These are phyloP conservation scores for Prototheca cutis DNA, from an alignment of 163 green algal genomes.

Conservation along the genomic window DNA sequence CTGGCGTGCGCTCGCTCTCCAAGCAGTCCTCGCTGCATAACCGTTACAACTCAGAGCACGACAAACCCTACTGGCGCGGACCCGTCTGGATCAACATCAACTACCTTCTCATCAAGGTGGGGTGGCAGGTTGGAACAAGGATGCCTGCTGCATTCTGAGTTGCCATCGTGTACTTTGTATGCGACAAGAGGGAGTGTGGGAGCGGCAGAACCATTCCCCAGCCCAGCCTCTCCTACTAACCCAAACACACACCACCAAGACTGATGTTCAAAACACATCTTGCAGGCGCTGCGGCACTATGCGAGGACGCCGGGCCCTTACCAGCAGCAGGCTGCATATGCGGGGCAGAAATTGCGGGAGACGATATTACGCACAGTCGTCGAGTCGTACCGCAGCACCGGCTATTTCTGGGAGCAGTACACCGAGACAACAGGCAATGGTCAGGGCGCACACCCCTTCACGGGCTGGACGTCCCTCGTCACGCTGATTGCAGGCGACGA, in stretches of 20 bases:
- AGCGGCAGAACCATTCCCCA: neutral
- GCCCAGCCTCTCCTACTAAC: neutral
- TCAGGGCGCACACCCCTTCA: constrained; percentile 85
- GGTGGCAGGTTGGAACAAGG: no score
- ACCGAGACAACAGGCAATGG: constrained; percentile 61
- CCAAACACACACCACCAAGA: no score
- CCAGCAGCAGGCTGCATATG: constrained; percentile 10
- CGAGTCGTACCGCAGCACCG: constrained; percentile 31
- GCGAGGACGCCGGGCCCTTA: constrained; percentile 29
- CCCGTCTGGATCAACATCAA: constrained; percentile 94
- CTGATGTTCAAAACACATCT: no score
- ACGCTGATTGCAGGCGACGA: constrained; percentile 57
- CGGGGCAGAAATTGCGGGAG: constrained; percentile 45
- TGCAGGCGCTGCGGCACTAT: constrained; percentile 65
- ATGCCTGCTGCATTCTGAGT: no score
- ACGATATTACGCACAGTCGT: constrained; percentile 58
- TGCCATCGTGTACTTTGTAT: no score
- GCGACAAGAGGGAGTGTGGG: no score
- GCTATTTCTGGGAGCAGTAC: constrained; percentile 83
- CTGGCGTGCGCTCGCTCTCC: constrained; percentile 65
- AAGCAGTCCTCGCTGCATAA: constrained; percentile 36
- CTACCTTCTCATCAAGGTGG: constrained; percentile 73
- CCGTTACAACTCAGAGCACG: constrained; percentile 77
- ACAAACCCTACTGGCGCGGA: constrained; percentile 86
- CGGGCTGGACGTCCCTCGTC: constrained; percentile 83